phyloP scores from a whole-genome alignment of 2,329 filamentous ascomycete genomes.

The Emericellopsis atlantica region DNA sequence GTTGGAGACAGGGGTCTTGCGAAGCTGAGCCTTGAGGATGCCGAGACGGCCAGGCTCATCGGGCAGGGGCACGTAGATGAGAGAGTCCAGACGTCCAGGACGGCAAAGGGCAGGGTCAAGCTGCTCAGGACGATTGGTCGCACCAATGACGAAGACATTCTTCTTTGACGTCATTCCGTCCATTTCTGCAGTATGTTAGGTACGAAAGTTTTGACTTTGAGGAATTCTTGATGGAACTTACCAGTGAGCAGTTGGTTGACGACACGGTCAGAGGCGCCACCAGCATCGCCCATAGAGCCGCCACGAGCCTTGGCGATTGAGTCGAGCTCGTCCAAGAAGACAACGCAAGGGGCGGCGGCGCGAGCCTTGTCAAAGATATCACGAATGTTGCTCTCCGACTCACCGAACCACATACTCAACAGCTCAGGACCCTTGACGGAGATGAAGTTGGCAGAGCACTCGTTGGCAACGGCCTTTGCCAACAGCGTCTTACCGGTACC shows the following conservation, averaged over 20 bases:
- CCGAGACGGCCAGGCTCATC: constrained; percentile 80
- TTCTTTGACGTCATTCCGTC: constrained; percentile 99
- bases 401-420: constrained; percentile 99
- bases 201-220: not conserved
- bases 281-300: constrained; percentile 88
- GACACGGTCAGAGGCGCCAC: constrained; percentile 96
- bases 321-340: constrained; percentile 97
- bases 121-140: constrained; percentile 97
- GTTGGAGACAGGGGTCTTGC: constrained; percentile 84
- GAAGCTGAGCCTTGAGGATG: constrained; percentile 90
- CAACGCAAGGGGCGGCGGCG: constrained; percentile 92
- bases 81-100: constrained; percentile 94
- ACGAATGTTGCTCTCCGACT: constrained; percentile 98
- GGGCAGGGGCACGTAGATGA: constrained; percentile 95
- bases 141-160: constrained; percentile 99
- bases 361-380: constrained; percentile 99
- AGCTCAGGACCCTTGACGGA: constrained; percentile 98
- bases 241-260: constrained; percentile 98
- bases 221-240: constrained; percentile 31
- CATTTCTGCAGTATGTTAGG: constrained; percentile 54
- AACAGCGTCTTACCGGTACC: constrained; percentile 99
- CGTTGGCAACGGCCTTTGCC: constrained; percentile 98
- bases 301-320: constrained; percentile 99
- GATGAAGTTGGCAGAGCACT: constrained; percentile 99
- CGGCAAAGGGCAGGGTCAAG: constrained; percentile 96